Evolutionary conservation across 2,329 filamentous ascomycete species (phyloP), one percentile per base, ranked within the genome.

Genomic region (Cladobotryum protrusum): DNA sequence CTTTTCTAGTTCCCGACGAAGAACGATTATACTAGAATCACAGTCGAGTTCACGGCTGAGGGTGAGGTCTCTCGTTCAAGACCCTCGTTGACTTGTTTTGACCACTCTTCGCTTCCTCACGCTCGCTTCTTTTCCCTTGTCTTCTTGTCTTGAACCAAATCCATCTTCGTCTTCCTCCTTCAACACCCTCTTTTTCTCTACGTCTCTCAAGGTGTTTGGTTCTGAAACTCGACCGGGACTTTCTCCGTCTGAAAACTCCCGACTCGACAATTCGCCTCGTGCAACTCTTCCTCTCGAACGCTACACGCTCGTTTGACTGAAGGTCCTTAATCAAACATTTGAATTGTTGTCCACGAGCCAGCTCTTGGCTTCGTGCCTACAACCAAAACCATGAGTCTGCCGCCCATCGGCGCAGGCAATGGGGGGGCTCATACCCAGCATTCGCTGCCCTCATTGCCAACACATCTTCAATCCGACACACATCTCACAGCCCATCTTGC

Each of bases 391-490:
- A 73, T 78, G 68, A 81, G 77, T 63, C 69, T 81, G 54, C 76
- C 77, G 52, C 68, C 74, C 41, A 62, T 74, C 54, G 72, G 72
- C 56, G 69, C 68, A 53, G 67, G 71, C 63, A 67, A 65, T 64
- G 79, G 77, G 67, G 81, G 81, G 53, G 78, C 81, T 71, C 89
- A 85, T 73, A 89, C 78, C 55, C 89, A 96, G 71, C 81, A 89
- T 51, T 96, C 92, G 53, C 76, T 99, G 61, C 90, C 92, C 18
- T 85, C 89, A 54, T 76, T 99, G 58, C 92, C 93, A 43, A 82
- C 87, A 54, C 93, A 90, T 74, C 78, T 85, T 46, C 85, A 90
- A 70, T 84, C 83, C 59, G 86, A 89, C 62, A 87, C 85, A 42
- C 85, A 89, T 62, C 74, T 92, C 58, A 93, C 87, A 3, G 86